Conservation (phyloP, 768 basidiomycete species). For the Rhodosporidiobolus sp. region DNA sequence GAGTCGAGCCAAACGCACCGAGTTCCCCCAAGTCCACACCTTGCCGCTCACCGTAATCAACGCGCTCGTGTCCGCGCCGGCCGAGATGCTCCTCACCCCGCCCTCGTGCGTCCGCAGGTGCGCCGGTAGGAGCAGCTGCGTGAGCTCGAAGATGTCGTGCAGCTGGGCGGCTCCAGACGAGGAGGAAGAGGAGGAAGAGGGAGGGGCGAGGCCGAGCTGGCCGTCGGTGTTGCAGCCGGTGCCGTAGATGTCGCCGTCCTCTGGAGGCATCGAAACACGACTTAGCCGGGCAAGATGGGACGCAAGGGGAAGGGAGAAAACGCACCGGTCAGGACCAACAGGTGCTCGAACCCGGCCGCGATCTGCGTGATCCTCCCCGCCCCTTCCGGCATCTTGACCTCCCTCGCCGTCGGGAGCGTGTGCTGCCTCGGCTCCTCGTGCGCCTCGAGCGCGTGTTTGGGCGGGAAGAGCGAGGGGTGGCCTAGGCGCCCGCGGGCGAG, state of each 20-base stretch:
- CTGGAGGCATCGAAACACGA: neutral
- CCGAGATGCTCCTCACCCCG: constrained; percentile 14
- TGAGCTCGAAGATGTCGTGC: constrained; percentile 20
- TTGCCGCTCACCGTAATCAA: constrained; percentile 30
- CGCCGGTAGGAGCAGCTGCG: neutral
- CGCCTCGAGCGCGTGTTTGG: neutral
- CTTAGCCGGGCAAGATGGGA: no score
- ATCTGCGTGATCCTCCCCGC: constrained; percentile 11
- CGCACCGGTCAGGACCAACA: constrained; percentile 33
- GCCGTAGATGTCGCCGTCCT: constrained; percentile 26
- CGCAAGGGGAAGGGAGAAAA: neutral
- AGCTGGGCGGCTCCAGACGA: neutral
- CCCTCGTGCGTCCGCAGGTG: constrained; percentile 17
- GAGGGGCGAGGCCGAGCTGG: constrained; percentile 23
- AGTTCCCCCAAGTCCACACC: constrained; percentile 38
- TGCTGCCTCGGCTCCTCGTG: constrained; percentile 16
- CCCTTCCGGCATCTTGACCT: neutral
- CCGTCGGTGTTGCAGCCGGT: constrained; percentile 41
- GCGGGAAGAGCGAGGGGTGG: constrained; percentile 7
- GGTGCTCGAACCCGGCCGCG: constrained; percentile 31
- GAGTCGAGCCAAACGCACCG: constrained; percentile 5
- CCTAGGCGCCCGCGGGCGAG: constrained; percentile 26
- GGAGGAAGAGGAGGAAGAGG: neutral
- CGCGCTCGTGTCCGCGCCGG: constrained; percentile 33
- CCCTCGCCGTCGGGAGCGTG: constrained; percentile 10